phyloP scores from a whole-genome alignment of 352 stramenopile genomes.

The Phytophthora pisi region DNA sequence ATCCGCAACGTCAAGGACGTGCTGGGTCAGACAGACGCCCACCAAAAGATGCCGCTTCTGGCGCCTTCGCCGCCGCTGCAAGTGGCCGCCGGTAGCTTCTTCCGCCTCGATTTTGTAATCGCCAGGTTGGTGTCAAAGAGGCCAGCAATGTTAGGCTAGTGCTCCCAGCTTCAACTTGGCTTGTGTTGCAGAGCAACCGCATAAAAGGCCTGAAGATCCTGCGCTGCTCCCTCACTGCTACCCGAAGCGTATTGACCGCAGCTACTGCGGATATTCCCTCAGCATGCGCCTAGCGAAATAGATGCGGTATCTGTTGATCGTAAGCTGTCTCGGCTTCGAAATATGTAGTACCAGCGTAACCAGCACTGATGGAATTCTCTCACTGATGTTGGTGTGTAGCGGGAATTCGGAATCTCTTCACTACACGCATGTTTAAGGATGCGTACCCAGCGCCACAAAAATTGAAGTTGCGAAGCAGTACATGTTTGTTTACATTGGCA shows the following conservation, averaged over 20 bases:
- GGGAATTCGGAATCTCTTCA: too few species aligned
- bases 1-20: neutral
- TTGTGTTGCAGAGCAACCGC: conserved; percentile 51
- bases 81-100: conserved; percentile 50
- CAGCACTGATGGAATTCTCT: too few species aligned
- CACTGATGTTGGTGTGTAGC: too few species aligned
- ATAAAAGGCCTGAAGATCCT: conserved; percentile 80
- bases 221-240: conserved; percentile 73
- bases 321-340: too few species aligned
- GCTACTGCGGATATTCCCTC: conserved; percentile 70
- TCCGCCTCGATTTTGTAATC: conserved; percentile 47
- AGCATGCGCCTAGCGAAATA: conserved; percentile 31
- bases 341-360: too few species aligned
- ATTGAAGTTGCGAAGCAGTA: too few species aligned
- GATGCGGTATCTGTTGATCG: too few species aligned
- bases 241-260: conserved; percentile 68
- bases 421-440: too few species aligned
- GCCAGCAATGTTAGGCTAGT: neutral
- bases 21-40: conserved; percentile 1
- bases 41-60: neutral
- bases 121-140: neutral
- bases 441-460: too few species aligned
- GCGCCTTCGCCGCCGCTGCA: conserved; percentile 24
- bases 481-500: too few species aligned
- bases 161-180: neutral